Conservation (phyloP, 176 grass and related monocot species). For the Avena atlantica region DNA sequence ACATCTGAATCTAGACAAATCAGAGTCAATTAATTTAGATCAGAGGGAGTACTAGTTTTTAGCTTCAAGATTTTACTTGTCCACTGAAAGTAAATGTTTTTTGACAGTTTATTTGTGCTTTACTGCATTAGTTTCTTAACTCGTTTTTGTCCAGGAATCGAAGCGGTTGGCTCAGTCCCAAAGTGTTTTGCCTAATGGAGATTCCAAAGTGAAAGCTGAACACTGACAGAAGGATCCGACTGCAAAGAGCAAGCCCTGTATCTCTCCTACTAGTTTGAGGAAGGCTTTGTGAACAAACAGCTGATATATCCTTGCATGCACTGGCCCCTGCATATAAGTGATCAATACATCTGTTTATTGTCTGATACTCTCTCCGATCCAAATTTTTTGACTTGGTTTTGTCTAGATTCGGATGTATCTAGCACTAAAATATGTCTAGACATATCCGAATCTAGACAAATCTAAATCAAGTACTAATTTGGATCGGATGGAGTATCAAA, state of each 20-base stretch:
- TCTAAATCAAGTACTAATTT: too few species aligned
- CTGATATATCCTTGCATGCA: slow-evolving; percentile 16
- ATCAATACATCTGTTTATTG: slow-evolving; percentile 32
- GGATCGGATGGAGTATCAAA: too few species aligned
- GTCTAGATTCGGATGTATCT: too few species aligned
- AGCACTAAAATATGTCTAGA: too few species aligned
- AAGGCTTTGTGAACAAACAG: slow-evolving; percentile 28
- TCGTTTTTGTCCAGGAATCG: slow-evolving; percentile 61
- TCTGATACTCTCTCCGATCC: slow-evolving; percentile 19
- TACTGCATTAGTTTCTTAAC: slow-evolving; percentile 16
- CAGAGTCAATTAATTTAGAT: too few species aligned
- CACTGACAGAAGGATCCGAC: slow-evolving; percentile 48
- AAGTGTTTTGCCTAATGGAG: slow-evolving; percentile 73
- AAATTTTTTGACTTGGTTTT: background rate
- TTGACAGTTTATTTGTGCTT: background rate
- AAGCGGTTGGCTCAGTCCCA: slow-evolving; percentile 83
- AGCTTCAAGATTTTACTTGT: slow-evolving; percentile 1
- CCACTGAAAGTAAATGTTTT: background rate
- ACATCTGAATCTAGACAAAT: too few species aligned
- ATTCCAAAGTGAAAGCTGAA: slow-evolving; percentile 83
- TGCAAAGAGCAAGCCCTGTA: slow-evolving; percentile 18
- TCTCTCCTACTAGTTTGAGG: slow-evolving; percentile 17
- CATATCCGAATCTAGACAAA: too few species aligned
- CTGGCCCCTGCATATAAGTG: slow-evolving; percentile 11
- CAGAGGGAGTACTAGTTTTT: background rate